These are phyloP conservation scores for Trichosporon coremiiforme DNA, from an alignment of 1,284 basidiomycete genomes.

Conservation along the genomic window DNA sequence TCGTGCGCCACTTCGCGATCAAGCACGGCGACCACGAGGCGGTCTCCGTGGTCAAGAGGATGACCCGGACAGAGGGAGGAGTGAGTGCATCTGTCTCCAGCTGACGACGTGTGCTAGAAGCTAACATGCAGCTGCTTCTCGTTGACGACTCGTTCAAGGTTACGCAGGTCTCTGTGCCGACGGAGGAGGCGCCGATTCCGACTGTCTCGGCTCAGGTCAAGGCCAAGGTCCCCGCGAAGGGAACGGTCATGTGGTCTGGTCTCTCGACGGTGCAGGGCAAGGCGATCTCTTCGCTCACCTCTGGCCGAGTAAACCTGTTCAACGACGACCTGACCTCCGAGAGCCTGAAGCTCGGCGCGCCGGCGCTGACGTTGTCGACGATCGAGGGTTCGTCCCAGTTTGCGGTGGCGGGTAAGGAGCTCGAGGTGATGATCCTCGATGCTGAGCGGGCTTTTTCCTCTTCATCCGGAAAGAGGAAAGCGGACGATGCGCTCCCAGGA, in stretches of 20 bases:
- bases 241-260: slow-evolving; percentile 29
- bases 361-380: slow-evolving; percentile 54
- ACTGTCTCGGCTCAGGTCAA: slow-evolving; percentile 25
- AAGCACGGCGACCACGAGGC: slow-evolving; percentile 45
- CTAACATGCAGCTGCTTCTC: slow-evolving; percentile 36
- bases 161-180: slow-evolving; percentile 36
- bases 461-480: slow-evolving; percentile 60
- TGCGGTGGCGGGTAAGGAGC: slow-evolving; percentile 82
- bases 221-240: slow-evolving; percentile 23
- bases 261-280: slow-evolving; percentile 31
- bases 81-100: slow-evolving; percentile 15
- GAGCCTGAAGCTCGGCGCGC: slow-evolving; percentile 31
- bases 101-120: background rate
- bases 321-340: slow-evolving; percentile 22
- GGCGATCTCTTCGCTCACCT: slow-evolving; percentile 48
- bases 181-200: slow-evolving; percentile 26
- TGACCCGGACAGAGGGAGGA: slow-evolving; percentile 31
- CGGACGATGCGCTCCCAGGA: slow-evolving; percentile 67
- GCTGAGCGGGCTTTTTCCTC: slow-evolving; percentile 66
- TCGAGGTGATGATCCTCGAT: slow-evolving; percentile 81
- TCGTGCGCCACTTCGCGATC: slow-evolving; percentile 50
- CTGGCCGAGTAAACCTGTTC: slow-evolving; percentile 44
- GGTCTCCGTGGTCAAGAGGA: slow-evolving; percentile 45
- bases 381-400: slow-evolving; percentile 64
- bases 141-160: slow-evolving; percentile 49